These are phyloP conservation scores for Penicillium tannophilum DNA, from an alignment of 495 filamentous ascomycete genomes.

Conservation along the genomic window DNA sequence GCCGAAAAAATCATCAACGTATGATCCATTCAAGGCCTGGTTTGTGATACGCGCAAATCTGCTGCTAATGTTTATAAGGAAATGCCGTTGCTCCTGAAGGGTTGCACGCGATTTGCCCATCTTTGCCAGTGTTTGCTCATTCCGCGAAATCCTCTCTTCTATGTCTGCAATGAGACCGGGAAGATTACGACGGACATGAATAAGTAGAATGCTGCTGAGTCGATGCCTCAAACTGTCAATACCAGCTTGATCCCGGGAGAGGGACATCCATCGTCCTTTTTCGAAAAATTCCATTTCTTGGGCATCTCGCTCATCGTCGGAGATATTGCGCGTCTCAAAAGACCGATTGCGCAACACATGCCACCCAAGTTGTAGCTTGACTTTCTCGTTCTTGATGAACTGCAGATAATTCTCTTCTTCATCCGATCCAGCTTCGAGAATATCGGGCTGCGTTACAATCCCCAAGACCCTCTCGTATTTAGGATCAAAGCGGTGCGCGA, in stretches of 20 bases:
- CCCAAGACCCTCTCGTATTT: constrained; percentile 48
- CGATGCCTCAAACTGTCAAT: constrained; percentile 42
- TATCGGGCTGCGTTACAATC: constrained; percentile 52
- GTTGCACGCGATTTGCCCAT: constrained; percentile 54
- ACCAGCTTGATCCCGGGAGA: constrained; percentile 28
- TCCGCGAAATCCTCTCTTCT: constrained; percentile 21
- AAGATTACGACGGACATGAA: constrained; percentile 45
- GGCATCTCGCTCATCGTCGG: constrained; percentile 30
- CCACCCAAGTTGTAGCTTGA: constrained; percentile 66
- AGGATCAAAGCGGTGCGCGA: constrained; percentile 12
- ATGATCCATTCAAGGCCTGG: constrained; percentile 56
- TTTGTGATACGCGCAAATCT: constrained; percentile 51
- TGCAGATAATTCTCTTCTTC: constrained; percentile 50
- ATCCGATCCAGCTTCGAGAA: constrained; percentile 27
- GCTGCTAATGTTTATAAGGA: constrained; percentile 56
- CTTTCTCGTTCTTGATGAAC: constrained; percentile 61
- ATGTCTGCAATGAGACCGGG: constrained; percentile 36
- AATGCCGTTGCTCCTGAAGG: constrained; percentile 52
- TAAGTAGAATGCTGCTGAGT: constrained; percentile 42
- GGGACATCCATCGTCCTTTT: constrained; percentile 36
- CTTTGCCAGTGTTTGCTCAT: constrained; percentile 32
- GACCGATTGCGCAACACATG: constrained; percentile 65
- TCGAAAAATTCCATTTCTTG: constrained; percentile 38
- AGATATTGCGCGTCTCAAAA: constrained; percentile 39
- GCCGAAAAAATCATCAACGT: constrained; percentile 58